Base-by-base conservation (phyloP, 2,329 filamentous ascomycete genomes). In the Ambrosiella cleistominuta region DNA sequence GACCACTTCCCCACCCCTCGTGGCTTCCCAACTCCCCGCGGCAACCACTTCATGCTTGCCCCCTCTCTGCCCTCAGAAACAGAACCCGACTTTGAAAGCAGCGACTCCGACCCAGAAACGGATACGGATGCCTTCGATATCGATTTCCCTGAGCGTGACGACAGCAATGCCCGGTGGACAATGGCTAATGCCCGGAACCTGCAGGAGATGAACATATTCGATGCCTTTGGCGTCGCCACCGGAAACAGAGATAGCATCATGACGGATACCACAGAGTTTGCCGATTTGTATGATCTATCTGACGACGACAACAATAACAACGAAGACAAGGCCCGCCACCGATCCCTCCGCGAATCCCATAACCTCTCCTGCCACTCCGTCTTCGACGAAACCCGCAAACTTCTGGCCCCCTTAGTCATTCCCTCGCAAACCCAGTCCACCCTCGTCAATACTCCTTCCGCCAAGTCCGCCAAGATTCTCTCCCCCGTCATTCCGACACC, bases 201-300 rank as follows among this genome's bases (percentile, higher is more conserved):
- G 12, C 27, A 53, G 13, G 51, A 13, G 2, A 53, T 53, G 19
- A 44, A 55, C 15, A 27, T 7, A 17, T 44, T 37, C 36, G 44
- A 55, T 39, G n/a, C 38, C 5, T 44, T 17, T 38, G n/a, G 65
- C 3, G 11, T n/a, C n/a, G 37, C n/a, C 9, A 27, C 13, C 12
- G n/a, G 40, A 8, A 77, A 74, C 45, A 80, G 78, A 19, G 75
- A 78, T 74, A 85, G 78, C 72, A 70, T 75, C 64, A 73, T 77
- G 67, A 83, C 83, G 63, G 79, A 81, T 64, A 76, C 77, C 62
- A 86, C 80, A 63, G 83, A 88, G 63, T 91, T 91, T 65, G 87
- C 95, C 69, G 88, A 94, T 65, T 73, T 95, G 54, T 95, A 95
- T 69, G 86, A 93, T 69, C 78, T 88, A 47, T 89, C 87, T 13